These are phyloP conservation scores for Fraxinus quadrangulata DNA, from an alignment of 257 asterid genomes.

Conservation along the genomic window DNA sequence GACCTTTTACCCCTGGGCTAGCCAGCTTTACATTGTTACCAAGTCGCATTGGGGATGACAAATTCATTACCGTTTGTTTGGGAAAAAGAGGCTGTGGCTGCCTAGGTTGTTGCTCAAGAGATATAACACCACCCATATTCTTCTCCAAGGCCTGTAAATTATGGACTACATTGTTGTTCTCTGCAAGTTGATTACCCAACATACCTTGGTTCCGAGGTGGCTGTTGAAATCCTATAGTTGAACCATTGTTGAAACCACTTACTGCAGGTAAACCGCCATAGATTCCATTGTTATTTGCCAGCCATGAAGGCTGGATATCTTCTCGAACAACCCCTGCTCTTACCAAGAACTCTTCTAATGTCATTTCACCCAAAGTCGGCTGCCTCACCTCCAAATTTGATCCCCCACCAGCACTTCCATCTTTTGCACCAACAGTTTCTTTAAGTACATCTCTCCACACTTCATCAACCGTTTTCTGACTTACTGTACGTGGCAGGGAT, in stretches of 20 bases:
- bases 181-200: conserved; percentile 46
- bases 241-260: conserved; percentile 35
- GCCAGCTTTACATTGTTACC: conserved; percentile 46
- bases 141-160: conserved; percentile 38
- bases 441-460: conserved; percentile 74
- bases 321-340: conserved; percentile 82
- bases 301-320: conserved; percentile 49
- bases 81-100: conserved; percentile 59
- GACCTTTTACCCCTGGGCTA: conserved; percentile 44
- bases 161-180: conserved; percentile 36
- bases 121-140: conserved; percentile 40
- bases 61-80: conserved; percentile 60
- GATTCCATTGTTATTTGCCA: conserved; percentile 35
- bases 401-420: conserved; percentile 35
- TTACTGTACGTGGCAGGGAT: conserved; percentile 70
- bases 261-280: conserved; percentile 38
- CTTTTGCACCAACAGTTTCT: conserved; percentile 45
- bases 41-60: conserved; percentile 54
- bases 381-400: conserved; percentile 52
- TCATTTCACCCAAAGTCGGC: conserved; percentile 84
- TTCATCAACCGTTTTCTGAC: conserved; percentile 82
- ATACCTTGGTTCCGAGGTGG: conserved; percentile 38
- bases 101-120: conserved; percentile 37
- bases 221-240: conserved; percentile 58
- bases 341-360: conserved; percentile 74